Conservation (phyloP, 2,329 filamentous ascomycete genomes). For the Lachnellula subtilissima region DNA sequence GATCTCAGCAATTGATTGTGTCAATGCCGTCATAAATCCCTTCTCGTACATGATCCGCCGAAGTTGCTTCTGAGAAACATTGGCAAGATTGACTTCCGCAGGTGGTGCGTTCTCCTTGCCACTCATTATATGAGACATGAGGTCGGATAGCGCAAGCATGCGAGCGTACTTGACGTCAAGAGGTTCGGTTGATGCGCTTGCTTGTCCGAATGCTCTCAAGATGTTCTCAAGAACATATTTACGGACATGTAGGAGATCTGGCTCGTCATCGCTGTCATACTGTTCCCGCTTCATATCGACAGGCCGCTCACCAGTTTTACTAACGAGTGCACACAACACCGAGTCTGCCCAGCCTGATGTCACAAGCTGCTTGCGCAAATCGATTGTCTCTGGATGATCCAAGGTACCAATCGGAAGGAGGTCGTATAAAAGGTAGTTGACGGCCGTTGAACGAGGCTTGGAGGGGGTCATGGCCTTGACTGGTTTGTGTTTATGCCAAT, state of each 20-base stretch:
- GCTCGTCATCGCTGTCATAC: slow-evolving; percentile 69
- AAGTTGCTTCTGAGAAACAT: slow-evolving; percentile 72
- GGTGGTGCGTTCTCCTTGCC: slow-evolving; percentile 60
- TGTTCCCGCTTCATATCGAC: slow-evolving; percentile 52
- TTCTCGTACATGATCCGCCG: slow-evolving; percentile 98
- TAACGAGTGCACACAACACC: slow-evolving; percentile 79
- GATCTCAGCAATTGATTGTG: slow-evolving; percentile 87
- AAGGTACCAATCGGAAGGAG: slow-evolving; percentile 61
- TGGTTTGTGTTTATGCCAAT: slow-evolving; percentile 74
- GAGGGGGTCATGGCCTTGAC: slow-evolving; percentile 77
- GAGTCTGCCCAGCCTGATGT: slow-evolving; percentile 84
- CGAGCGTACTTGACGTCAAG: slow-evolving; percentile 83
- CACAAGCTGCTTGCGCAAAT: slow-evolving; percentile 76
- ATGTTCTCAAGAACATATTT: slow-evolving; percentile 94
- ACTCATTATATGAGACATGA: slow-evolving; percentile 89
- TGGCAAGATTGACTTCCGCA: slow-evolving; percentile 32
- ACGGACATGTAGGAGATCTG: slow-evolving; percentile 84
- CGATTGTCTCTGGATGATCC: slow-evolving; percentile 68
- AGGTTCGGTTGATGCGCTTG: slow-evolving; percentile 70
- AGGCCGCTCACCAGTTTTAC: slow-evolving; percentile 77
- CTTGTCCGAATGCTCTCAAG: slow-evolving; percentile 86
- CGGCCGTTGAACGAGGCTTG: slow-evolving; percentile 84
- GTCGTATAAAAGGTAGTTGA: slow-evolving; percentile 89
- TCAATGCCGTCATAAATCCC: slow-evolving; percentile 84
- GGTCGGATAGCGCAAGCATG: slow-evolving; percentile 79